Conservation (phyloP, 1,284 basidiomycete genomes). For the Moesziomyces parantarcticus region DNA sequence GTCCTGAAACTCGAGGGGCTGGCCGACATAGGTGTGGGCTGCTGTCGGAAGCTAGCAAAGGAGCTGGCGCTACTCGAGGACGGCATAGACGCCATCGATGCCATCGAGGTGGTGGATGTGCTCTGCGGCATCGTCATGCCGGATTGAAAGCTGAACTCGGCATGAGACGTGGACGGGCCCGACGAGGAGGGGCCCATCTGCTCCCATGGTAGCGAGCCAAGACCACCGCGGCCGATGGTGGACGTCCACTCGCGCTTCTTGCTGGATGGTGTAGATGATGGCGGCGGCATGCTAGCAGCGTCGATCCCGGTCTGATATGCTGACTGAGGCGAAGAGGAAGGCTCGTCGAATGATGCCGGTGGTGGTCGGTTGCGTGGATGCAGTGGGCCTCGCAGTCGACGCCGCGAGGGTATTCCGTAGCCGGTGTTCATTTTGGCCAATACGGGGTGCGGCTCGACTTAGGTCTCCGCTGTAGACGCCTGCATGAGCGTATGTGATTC, state of each 20-base stretch:
- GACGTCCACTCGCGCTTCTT: conserved; percentile 38
- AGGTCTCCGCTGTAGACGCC: too few species aligned
- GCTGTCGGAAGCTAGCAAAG: conserved; percentile 27
- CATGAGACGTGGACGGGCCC: conserved; percentile 5
- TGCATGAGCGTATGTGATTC: too few species aligned
- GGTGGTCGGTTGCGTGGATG: conserved; percentile 31
- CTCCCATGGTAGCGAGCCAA: conserved; percentile 33
- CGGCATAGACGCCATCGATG: conserved; percentile 28
- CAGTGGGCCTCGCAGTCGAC: conserved; percentile 30
- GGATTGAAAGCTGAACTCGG: conserved; percentile 40
- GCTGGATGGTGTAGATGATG: conserved; percentile 10
- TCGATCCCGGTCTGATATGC: neutral
- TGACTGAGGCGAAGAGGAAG: neutral
- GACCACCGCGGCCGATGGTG: conserved; percentile 23
- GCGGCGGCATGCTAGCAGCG: conserved; percentile 18
- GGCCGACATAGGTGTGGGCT: conserved; percentile 29
- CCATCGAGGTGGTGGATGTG: conserved; percentile 20
- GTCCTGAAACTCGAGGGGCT: conserved; percentile 40
- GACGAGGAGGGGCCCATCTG: conserved; percentile 33
- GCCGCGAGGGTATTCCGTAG: conserved; percentile 40
- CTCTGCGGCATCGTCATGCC: conserved; percentile 22
- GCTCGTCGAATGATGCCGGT: conserved; percentile 13
- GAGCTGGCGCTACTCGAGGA: conserved; percentile 27
- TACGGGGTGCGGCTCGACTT: neutral
- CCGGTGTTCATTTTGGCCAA: conserved; percentile 31